Conservation (phyloP, 495 filamentous ascomycete genomes). For the Trichoderma orchidacearum region DNA sequence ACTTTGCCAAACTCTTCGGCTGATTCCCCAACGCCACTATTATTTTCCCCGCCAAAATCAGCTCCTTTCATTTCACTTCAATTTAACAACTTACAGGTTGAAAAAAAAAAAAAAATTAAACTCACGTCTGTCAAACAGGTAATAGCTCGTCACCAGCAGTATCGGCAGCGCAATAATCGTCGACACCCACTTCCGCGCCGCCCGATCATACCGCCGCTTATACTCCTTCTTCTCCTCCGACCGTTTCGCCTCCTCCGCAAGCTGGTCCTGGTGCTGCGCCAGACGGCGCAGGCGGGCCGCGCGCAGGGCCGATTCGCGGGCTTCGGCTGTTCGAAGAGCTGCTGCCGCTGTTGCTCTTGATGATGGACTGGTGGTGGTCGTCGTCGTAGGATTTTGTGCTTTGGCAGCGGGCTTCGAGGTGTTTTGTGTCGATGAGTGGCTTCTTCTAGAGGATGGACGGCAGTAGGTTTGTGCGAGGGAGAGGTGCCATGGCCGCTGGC, state of each 20-base stretch:
- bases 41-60: not conserved
- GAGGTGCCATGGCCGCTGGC: not conserved
- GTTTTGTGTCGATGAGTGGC: not conserved
- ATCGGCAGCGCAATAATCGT: conserved; percentile 31
- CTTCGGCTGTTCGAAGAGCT: not conserved
- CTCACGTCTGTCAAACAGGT: conserved; percentile 26
- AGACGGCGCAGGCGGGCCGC: not conserved
- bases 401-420: not conserved
- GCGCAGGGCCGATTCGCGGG: not conserved
- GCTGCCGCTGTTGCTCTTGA: not conserved
- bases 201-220: conserved; percentile 16
- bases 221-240: conserved; percentile 20
- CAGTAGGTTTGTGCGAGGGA: too few relatives aligned
- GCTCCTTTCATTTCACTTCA: too few relatives aligned
- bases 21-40: conserved; percentile 13
- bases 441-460: too few relatives aligned
- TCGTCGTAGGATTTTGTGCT: not conserved
- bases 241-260: conserved; percentile 3
- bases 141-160: conserved; percentile 29
- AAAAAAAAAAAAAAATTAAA: not conserved
- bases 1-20: conserved; percentile 2
- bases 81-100: too few relatives aligned
- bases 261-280: not conserved
- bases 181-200: conserved; percentile 20
- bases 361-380: not conserved